phyloP scores from a whole-genome alignment of 345 rosid genomes.

The Eucalyptus tenuipes region DNA sequence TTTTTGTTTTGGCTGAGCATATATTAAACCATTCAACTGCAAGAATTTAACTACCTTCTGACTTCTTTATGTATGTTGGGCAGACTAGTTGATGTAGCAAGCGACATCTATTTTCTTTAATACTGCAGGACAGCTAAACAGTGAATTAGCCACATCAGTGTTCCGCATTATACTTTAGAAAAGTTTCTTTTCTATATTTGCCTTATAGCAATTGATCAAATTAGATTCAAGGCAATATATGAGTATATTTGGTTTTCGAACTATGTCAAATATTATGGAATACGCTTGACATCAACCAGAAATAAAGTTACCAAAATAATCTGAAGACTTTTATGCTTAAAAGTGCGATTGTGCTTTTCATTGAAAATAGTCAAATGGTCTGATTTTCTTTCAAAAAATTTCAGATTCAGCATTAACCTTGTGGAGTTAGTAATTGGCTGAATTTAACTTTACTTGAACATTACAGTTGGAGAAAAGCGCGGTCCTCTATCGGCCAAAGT shows the following conservation, averaged over 20 bases:
- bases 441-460: background rate
- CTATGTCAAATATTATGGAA: background rate
- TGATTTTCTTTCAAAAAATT: background rate
- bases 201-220: background rate
- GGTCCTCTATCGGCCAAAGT: slow-evolving; percentile 80
- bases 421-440: background rate
- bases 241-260: background rate
- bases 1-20: background rate
- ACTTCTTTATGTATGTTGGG: background rate
- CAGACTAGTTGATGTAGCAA: background rate
- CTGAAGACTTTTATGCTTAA: background rate
- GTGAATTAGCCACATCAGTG: background rate
- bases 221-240: background rate
- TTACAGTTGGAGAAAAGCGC: slow-evolving; percentile 83
- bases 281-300: background rate
- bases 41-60: background rate
- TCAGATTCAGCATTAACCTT: background rate
- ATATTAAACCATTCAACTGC: background rate
- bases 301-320: background rate
- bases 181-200: background rate
- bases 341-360: background rate
- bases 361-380: background rate
- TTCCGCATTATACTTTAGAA: background rate
- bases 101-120: background rate
- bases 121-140: background rate